Percentiles rank a stretch among this genome's conserved stretches.
These are phyloP conservation scores for Pseudoneurospora amorphoporcata DNA, from an alignment of 495 filamentous ascomycete genomes.

Conservation along the genomic window DNA sequence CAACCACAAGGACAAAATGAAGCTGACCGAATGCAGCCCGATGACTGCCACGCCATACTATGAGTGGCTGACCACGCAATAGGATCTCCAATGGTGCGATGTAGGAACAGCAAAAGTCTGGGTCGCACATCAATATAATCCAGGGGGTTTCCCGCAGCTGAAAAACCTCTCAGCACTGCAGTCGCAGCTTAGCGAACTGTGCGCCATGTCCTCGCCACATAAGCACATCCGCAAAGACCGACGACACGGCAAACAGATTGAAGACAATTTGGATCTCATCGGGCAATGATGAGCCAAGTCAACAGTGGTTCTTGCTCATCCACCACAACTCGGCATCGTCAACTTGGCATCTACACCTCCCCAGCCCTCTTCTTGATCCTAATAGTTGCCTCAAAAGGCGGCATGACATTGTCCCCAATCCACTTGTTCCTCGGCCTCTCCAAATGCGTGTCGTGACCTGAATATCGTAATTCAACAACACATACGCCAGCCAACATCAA, in stretches of 20 bases:
- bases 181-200: background rate
- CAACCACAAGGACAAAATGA: background rate
- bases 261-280: background rate
- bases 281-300: background rate
- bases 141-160: background rate
- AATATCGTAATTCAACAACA: constrained; percentile 31
- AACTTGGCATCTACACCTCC: background rate
- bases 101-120: background rate
- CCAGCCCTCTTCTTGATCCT: constrained; percentile 21
- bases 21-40: background rate
- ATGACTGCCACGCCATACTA: background rate
- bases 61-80: background rate
- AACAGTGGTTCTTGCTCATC: background rate
- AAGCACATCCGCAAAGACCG: background rate
- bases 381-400: constrained; percentile 28
- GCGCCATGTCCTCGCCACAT: too few species aligned
- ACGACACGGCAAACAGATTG: background rate
- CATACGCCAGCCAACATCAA: constrained; percentile 28
- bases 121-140: background rate
- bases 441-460: constrained; percentile 13
- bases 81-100: background rate
- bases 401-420: constrained; percentile 21
- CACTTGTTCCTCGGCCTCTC: constrained; percentile 22
- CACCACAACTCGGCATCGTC: background rate
- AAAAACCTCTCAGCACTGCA: background rate